Evolutionary conservation across 2,329 filamentous ascomycete genomes (phyloP).

Genomic region (Fusarium scirpi): DNA sequence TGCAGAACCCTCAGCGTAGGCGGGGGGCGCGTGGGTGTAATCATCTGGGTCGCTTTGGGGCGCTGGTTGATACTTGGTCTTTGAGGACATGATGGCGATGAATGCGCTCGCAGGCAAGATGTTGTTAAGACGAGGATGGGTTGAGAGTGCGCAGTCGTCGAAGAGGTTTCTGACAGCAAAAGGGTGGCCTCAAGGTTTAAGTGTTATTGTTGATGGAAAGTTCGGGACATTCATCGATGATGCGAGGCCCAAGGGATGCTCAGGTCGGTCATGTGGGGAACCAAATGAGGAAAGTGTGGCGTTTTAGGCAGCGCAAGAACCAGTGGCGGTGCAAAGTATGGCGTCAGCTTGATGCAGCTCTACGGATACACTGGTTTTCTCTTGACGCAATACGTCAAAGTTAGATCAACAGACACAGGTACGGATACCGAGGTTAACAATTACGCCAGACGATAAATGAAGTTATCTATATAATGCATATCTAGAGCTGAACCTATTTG

Average conservation of each 20-base stretch:
- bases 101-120: not conserved
- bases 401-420: too few relatives aligned
- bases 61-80: constrained; percentile 84
- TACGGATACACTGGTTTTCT: too few relatives aligned
- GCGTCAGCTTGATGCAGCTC: constrained; percentile 24
- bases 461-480: too few relatives aligned
- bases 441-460: too few relatives aligned
- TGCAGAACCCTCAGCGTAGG: constrained; percentile 73
- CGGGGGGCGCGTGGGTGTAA: constrained; percentile 84
- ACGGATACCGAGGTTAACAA: too few relatives aligned
- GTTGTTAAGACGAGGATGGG: not conserved
- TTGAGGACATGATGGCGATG: constrained; percentile 71
- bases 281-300: constrained; percentile 30
- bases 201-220: constrained; percentile 29
- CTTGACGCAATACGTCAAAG: too few relatives aligned
- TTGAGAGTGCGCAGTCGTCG: not conserved
- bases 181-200: constrained; percentile 21
- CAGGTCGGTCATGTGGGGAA: constrained; percentile 43
- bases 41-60: constrained; percentile 89
- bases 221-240: constrained; percentile 40
- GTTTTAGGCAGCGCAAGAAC: constrained; percentile 29
- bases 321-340: constrained; percentile 39
- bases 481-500: too few relatives aligned
- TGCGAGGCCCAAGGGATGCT: constrained; percentile 33
- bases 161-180: not conserved